These are phyloP conservation scores for Ogataea saltuana DNA, from an alignment of 805 yeast genomes.

Conservation along the genomic window DNA sequence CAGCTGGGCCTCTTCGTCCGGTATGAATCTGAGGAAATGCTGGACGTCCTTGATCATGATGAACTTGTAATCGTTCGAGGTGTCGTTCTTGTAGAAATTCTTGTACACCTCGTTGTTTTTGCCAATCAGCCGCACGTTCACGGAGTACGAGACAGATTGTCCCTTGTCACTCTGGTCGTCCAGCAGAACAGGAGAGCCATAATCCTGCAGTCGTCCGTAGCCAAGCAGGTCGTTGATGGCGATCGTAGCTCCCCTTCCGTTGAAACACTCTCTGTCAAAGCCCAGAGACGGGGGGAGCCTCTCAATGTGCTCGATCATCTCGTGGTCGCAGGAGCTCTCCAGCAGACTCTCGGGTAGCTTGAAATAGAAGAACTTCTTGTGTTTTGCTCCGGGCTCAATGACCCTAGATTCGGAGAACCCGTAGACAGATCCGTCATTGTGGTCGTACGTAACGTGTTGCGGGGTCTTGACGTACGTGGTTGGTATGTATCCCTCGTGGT, in stretches of 20 bases:
- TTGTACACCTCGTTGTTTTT: constrained; percentile 19
- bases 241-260: constrained; percentile 29
- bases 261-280: constrained; percentile 31
- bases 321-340: constrained; percentile 51
- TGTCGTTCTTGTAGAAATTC: constrained; percentile 9
- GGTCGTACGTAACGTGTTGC: constrained; percentile 15
- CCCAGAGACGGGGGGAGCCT: constrained; percentile 44
- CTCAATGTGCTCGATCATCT: constrained; percentile 34
- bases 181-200: constrained; percentile 54
- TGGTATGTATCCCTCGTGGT: constrained; percentile 41
- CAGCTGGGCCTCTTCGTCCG: constrained; percentile 21
- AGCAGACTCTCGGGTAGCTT: constrained; percentile 52
- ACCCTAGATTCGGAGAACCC: constrained; percentile 44
- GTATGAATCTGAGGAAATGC: constrained; percentile 23
- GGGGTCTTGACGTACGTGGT: constrained; percentile 26
- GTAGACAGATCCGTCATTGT: constrained; percentile 28
- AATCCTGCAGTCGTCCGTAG: constrained; percentile 49
- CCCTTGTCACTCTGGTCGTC: constrained; percentile 47
- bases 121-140: constrained; percentile 55
- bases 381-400: constrained; percentile 47
- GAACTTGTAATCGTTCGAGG: constrained; percentile 15
- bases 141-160: constrained; percentile 47
- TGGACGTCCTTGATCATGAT: constrained; percentile 26
- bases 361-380: constrained; percentile 59
- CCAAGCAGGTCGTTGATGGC: constrained; percentile 45